Base-by-base conservation (phyloP, 2,329 filamentous ascomycete genomes). In the Penicillium sp. region DNA sequence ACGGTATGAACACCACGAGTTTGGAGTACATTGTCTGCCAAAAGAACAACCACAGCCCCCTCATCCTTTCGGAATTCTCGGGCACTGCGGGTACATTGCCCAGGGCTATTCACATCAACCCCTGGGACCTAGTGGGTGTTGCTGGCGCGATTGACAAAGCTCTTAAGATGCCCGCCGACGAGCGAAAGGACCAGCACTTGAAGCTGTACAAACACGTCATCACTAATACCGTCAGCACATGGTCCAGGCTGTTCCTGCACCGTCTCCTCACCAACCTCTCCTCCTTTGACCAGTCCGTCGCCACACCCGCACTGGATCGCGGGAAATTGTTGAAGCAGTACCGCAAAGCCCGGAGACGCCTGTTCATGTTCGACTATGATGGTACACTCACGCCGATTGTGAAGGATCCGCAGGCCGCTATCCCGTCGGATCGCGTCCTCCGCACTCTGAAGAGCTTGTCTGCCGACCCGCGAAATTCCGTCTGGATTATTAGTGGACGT, bases 321-420 rank as follows among this genome's bases (percentile, higher is more conserved):
- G 83, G 88, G 3, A 83, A 87, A 65, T 79, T 97, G 67, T 82
- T 96, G 40, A 81, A 84, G 58, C 89, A 89, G 63, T 98, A 97
- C 78, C 87, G 88, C 63, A 82, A 85, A 42, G 88, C 92, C 3
- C 86, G 86, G 65, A 92, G 91, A 78, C 88, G 95, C 12, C 83
- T 99, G 3, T 97, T 98, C 82, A 94, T 99, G 91, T 97, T 98
- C 75, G 95, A 99, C 80, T 99, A 99, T 73, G 95, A 99, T 75
- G 95, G 95, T 53, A 99, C 95, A 0, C 85, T 99, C 58, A 98
- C 95, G 3, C 92, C 93, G 0, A 98, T 99, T 70, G 95, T 98
- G 59, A 90, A 91, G 69, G 93, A 98, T 72, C 95, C 95, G 1
- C 89, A 90, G 68, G 89, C 92, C 5, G 95, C 95, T 3, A 89